phyloP scores from a whole-genome alignment of 2,329 filamentous ascomycete species.

The Basipetospora chlamydospora region DNA sequence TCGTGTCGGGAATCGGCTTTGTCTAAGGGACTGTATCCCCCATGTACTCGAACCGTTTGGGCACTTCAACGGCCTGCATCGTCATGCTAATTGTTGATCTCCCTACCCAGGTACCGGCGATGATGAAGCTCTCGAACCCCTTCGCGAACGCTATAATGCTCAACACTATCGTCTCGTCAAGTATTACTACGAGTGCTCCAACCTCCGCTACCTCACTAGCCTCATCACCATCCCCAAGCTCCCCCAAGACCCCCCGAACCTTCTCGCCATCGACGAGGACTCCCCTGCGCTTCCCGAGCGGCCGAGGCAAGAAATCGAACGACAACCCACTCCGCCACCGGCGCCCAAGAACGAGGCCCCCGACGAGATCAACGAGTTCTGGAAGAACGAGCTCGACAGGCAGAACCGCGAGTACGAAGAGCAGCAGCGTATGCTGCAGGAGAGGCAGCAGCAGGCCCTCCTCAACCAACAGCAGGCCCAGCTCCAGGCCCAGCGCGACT shows the following conservation, averaged over 20 bases:
- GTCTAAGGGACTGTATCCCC: too few relatives aligned
- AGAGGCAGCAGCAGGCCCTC: constrained; percentile 71
- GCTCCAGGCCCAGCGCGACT: constrained; percentile 80
- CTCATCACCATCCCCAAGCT: constrained; percentile 93
- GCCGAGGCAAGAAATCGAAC: constrained; percentile 60
- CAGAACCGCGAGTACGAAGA: constrained; percentile 93
- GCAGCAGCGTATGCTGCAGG: constrained; percentile 77
- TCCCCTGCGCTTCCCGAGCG: constrained; percentile 71
- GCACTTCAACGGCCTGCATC: too few relatives aligned
- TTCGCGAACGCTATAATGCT: constrained; percentile 80
- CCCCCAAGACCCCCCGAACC: constrained; percentile 81
- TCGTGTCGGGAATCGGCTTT: too few relatives aligned
- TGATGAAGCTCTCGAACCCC: constrained; percentile 77
- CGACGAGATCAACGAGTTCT: constrained; percentile 93
- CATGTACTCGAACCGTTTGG: too few relatives aligned
- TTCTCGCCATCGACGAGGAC: constrained; percentile 72
- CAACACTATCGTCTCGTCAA: constrained; percentile 94
- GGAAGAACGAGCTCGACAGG: constrained; percentile 81
- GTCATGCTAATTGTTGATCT: constrained; percentile 10
- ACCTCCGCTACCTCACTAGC: constrained; percentile 88
- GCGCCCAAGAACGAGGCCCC: constrained; percentile 59
- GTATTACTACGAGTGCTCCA: constrained; percentile 99
- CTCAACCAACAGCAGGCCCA: constrained; percentile 70
- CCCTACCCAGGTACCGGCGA: constrained; percentile 68
- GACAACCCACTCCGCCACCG: constrained; percentile 53